Base-by-base conservation (phyloP, 176 grass and related monocot species). In the Oryza punctata region DNA sequence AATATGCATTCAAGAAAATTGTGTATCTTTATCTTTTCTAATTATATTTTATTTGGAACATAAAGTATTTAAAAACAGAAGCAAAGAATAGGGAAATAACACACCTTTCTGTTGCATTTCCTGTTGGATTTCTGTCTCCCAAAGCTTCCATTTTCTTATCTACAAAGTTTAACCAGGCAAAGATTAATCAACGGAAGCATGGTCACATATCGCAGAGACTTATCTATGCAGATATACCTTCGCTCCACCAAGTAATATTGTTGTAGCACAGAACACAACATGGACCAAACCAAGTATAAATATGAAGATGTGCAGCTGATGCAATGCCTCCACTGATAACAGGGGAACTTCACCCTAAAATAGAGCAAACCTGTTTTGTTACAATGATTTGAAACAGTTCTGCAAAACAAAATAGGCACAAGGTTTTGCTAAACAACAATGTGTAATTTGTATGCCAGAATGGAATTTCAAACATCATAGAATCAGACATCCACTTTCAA, bases 281-380 rank as follows among this genome's bases (percentile, higher is more conserved):
- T 97, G 95, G 57, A 90, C 86, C 41, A 97, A 75, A 25, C 92
- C 95, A 83, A 97, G 86, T 24, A 93, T 81, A 88, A 94, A 94
- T 65, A 97, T 93, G 83, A 97, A 97, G 75, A 94, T 97, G 72
- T 97, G 95, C 66, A 97, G 79, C 67, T 97, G 90, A 79, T 97
- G 87, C 83, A 97, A 88, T 69, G 90, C 90, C 76, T 97, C 95
- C 63, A 91, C 21, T 67, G 95, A 97, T 83, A 97, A 12, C 50
- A 97, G 69, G 63, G 92, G 92, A 66, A 94, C 90, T 69, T 94
- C 18, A 75, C 84, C 95, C 92, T 97, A 81, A 86, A 89, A 89
- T 28, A 84, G 37, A 94, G 47, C 32, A 60, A 78, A 5, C 37
- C 28, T 63, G 26, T 77, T 77, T 27, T 24, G 70, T 46, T 10